Evolutionary conservation across 805 yeast genomes (phyloP), one percentile per base, ranked within the genome.

Genomic region (Kodamaea neixiangensis): DNA sequence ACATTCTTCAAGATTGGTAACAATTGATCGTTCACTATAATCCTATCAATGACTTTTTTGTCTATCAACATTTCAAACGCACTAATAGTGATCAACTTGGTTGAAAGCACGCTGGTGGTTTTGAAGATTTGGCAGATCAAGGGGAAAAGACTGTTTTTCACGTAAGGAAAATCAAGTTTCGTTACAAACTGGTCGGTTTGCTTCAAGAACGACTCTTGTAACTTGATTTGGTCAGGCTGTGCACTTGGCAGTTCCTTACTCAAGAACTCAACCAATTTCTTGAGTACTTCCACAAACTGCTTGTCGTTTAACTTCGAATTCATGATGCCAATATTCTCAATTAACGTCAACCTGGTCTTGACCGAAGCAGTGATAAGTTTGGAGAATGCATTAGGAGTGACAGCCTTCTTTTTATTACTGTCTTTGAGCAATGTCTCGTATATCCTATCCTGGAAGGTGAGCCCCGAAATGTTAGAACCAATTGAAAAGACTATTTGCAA

Each of bases 21-120:
- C 35, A 94, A 73, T 49, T 86, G 89, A 45, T 93, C 97, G 33
- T 77, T 76, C 31, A 91, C 80, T 2, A 87, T 80, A 48, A 81
- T 78, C 56, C 82, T 83, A 58, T 92, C 97, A 48, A 91, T 76
- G 5, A 82, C 78, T 53, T 83, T 83, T 17, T 76, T 72, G 17
- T 74, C 78, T 14, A 88, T 78, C 59, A 91, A 68, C 44, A 71
- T 61, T 11, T 79, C 75, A 58, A 91, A 83, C 1, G 88, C 76
- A 15, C 76, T 70, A 18, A 90, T 74, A 1, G 94, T 81, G 13
- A 81, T 76, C 14, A 86, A 72, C 61, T 94, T 93, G 21, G 94
- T 87, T 4, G 87, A 82, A 31, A 92, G 73, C 22, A 94, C 82
- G 0, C 92, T 89, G 0, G 99, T 94, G 42, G 89, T 86, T 35